Percentiles rank a stretch among this genome's conserved stretches.
Evolutionary conservation across 2,329 filamentous ascomycete species (phyloP).

Genomic region (Calonectria hawksworthii): DNA sequence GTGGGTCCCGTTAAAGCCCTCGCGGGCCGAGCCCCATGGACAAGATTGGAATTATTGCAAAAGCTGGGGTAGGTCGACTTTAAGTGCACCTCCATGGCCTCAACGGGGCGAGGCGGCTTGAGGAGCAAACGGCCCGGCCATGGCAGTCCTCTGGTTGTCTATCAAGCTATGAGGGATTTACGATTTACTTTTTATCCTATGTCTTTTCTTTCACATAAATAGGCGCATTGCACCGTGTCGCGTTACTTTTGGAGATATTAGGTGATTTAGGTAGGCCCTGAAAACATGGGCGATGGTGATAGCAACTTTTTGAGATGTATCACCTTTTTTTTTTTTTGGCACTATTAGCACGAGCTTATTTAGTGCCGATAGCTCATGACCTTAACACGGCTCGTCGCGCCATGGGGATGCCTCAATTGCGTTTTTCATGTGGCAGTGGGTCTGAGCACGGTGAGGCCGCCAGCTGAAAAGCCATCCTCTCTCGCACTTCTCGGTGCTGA

Average conservation of each 20-base stretch:
- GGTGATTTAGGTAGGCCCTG: background rate
- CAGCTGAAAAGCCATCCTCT: background rate
- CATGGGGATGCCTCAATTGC: background rate
- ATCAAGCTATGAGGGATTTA: background rate
- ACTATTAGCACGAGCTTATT: background rate
- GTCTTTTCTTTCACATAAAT: background rate
- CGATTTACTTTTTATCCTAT: background rate
- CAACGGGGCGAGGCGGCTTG: background rate
- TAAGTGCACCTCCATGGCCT: background rate
- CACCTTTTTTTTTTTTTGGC: background rate
- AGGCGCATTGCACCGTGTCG: background rate
- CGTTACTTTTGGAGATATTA: background rate
- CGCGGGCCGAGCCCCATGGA: background rate
- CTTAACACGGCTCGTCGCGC: background rate
- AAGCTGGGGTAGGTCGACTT: background rate
- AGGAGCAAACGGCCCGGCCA: background rate
- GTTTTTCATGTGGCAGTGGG: background rate
- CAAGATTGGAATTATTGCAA: background rate
- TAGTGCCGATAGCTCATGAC: background rate
- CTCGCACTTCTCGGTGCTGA: constrained; percentile 5
- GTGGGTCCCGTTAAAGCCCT: background rate
- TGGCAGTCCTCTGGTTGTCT: background rate
- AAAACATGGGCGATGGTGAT: background rate
- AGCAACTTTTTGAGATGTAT: background rate
- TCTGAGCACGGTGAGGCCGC: background rate